Percentiles rank a stretch among this genome's conserved stretches.
phyloP scores from a whole-genome alignment of 73 alveolate species.

The Paramecium tetraurelia region DNA sequence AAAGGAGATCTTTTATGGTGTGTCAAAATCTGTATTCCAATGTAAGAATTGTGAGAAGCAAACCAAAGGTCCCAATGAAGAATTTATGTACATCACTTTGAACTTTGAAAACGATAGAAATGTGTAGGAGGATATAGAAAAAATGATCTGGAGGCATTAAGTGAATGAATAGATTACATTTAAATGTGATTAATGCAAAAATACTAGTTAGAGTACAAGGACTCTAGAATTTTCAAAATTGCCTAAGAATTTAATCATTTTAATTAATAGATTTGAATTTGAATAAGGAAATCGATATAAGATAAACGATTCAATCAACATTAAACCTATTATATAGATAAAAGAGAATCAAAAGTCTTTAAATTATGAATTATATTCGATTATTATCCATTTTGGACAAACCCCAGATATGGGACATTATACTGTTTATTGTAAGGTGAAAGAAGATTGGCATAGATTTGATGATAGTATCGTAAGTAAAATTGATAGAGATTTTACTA shows the following conservation, averaged over 20 bases:
- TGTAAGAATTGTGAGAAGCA: not conserved
- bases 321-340: not conserved
- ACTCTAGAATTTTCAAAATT: not conserved
- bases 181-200: conserved; percentile 16
- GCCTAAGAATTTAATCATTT: not conserved
- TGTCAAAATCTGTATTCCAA: not conserved
- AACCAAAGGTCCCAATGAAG: conserved; percentile 18
- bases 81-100: conserved; percentile 3
- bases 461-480: not conserved
- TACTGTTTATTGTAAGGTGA: not conserved
- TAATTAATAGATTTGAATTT: not conserved
- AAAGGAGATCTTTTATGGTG: not conserved
- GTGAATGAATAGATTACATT: not conserved
- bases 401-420: conserved; percentile 26
- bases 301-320: not conserved
- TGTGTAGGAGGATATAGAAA: not conserved
- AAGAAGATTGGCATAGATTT: not conserved
- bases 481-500: not conserved
- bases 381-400: not conserved
- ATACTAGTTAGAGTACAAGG: not conserved
- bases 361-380: not conserved
- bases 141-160: not conserved
- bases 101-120: not conserved
- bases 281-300: not conserved
- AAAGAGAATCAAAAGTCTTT: not conserved